Base-by-base conservation (phyloP, 139 green algal genomes). In the Chlorella ohadii region DNA sequence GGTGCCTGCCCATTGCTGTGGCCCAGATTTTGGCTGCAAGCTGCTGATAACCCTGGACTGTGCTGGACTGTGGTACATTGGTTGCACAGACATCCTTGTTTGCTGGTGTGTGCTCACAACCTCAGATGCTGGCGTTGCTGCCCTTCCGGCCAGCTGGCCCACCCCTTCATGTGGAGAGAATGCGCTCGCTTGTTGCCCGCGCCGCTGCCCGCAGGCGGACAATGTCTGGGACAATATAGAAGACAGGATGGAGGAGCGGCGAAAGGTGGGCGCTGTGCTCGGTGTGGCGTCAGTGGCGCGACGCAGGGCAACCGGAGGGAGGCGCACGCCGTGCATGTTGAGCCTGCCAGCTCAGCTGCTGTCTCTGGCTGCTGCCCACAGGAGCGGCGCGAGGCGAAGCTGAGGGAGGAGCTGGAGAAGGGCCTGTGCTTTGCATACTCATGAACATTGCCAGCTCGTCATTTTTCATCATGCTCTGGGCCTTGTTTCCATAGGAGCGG, bases 141-240 rank as follows among this genome's bases (percentile, higher is more conserved):
- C n/a, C n/a, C n/a, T n/a, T n/a, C n/a, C n/a, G n/a, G n/a, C n/a
- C n/a, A n/a, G n/a, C n/a, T n/a, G n/a, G n/a, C n/a, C n/a, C n/a
- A n/a, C n/a, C n/a, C n/a, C n/a, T n/a, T n/a, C n/a, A n/a, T n/a
- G n/a, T n/a, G n/a, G n/a, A n/a, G n/a, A n/a, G n/a, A n/a, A n/a
- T n/a, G 44, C 44, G 44, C 9, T 51, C 15, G 15, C 51, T 59
- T 59, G 51, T 13, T 59, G 51, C 51, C 51, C 15, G 51, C 51
- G 2, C 22, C 11, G 12, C 51, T 59, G 51, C 12, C 44, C 51
- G 15, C 51, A 59, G 80, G 97, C 97, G 39, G 97, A 99, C 77
- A 78, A 93, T 47, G 91, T 99, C n/a, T 99, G 96, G 95, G 96
- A 98, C 20, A n/a, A 79, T 3, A 90, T 99, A 19, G 97, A 99